Evolutionary conservation across 106 monocot genomes (phyloP), one percentile per base, ranked within the genome.

Genomic region (Dendrobium chrysotoxum): DNA sequence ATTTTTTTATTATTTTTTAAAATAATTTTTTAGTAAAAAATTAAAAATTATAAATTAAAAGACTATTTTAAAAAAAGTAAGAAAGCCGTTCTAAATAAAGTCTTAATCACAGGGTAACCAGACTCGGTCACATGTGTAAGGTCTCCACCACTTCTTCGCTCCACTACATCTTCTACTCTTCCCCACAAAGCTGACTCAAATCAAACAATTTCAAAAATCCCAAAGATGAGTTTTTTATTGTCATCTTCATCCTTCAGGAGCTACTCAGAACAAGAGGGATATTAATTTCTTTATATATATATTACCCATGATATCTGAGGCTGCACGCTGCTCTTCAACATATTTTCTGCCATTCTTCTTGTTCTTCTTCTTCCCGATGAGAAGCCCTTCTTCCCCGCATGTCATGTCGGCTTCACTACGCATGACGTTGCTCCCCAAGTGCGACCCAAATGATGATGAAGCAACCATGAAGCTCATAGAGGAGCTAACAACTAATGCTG

Each of bases 91-190:
- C n/a, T n/a, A n/a, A n/a, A n/a, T n/a, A n/a, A n/a, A n/a, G n/a
- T n/a, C n/a, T 53, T n/a, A n/a, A n/a, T n/a, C n/a, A n/a, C n/a
- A 85, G 30, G 67, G 66, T 80, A 77, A 84, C 70, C 44, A 79
- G 86, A 93, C 93, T 88, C 82, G 81, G 55, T 76, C 93, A 93
- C 93, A 87, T 93, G 90, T 85, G 90, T 91, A 88, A 86, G 93
- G 75, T 88, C 86, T 88, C 79, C 85, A 61, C 64, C 77, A 79
- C 80, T 55, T 88, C 88, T 81, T 72, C 80, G 68, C 67, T 46
- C 58, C 87, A 73, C 84, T 82, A 86, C 84, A 84, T 38, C 28
- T 40, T 61, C 53, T 84, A 75, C 88, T 86, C 57, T 88, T 91
- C 80, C 84, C 88, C 85, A 88, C 78, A 80, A 86, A 78, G 81